Base-by-base conservation (phyloP, 2,329 filamentous ascomycete genomes). In the Fusarium pilosicola region DNA sequence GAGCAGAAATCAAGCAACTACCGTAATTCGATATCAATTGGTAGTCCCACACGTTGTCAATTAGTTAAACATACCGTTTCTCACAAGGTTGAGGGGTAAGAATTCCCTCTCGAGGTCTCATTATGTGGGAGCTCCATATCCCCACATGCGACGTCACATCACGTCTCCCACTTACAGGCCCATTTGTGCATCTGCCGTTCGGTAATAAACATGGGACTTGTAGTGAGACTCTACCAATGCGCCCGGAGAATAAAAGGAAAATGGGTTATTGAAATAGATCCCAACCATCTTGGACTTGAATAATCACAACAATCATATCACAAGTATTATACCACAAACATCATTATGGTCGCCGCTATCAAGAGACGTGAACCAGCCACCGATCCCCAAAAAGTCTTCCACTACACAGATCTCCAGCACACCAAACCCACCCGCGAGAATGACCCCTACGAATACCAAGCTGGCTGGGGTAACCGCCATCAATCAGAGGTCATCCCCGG, bases 401-500 rank as follows among this genome's bases (percentile, higher is more conserved):
- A 71, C 51, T 71, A 71, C 39, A 70, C 68, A 11, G 67, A 71
- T 13, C 67, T 71, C 18, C 62, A 71, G 12, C 34, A 66, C 7
- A 62, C 61, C 36, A 71, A 71, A 9, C 66, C 68, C 0, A 71
- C 66, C 20, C 66, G 68, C 15, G 54, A 55, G 12, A 71, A 71
- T 67, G 67, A 71, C 45, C 68, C 67, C 7, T 71, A 71, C 32
- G 67, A 70, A 4, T 71, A 71, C 2, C 56, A 44, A 15, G 22
- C 51, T 7, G 68, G 67, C 26, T 71, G 32, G 28, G 68, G 68
- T 1, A 71, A 70, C 46, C 51, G 68, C 15, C 67, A 70, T 32
- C 68, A 71, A 13, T 71, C 68, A 14, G 68, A 71, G 15, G 61
- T 70, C 8, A 70, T 71, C 11, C 66, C 68, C 7, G 66, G 68